Percentiles rank a stretch among this genome's conserved stretches.
Conservation (phyloP, 1,139 yeast species). For the Lodderomyces parapsilosis region DNA sequence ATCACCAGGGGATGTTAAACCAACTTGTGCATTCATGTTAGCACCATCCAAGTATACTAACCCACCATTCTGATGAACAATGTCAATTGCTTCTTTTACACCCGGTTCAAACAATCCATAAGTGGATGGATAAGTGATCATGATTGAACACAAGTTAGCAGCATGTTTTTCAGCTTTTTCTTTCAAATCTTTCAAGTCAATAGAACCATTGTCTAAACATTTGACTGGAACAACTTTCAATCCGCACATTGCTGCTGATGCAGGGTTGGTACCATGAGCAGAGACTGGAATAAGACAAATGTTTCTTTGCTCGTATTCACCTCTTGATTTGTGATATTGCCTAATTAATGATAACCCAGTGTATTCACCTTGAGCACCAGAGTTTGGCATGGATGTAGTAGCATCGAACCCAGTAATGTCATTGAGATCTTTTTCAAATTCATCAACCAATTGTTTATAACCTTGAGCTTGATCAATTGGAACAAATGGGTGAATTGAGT, state of each 20-base stretch:
- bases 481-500: slow-evolving; percentile 86
- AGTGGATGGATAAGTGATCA: slow-evolving; percentile 97
- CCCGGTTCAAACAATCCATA: slow-evolving; percentile 96
- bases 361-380: slow-evolving; percentile 98
- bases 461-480: slow-evolving; percentile 88
- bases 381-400: slow-evolving; percentile 91
- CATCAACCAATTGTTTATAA: slow-evolving; percentile 68
- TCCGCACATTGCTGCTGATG: slow-evolving; percentile 97
- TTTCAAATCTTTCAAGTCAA: slow-evolving; percentile 74
- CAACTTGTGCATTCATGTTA: slow-evolving; percentile 98
- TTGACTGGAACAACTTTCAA: slow-evolving; percentile 89
- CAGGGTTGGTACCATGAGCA: slow-evolving; percentile 98
- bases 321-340: slow-evolving; percentile 70
- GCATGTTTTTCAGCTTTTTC: slow-evolving; percentile 71
- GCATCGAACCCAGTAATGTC: slow-evolving; percentile 95
- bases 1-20: slow-evolving; percentile 95
- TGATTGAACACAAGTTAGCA: slow-evolving; percentile 76
- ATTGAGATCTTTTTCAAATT: slow-evolving; percentile 80
- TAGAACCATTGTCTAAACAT: slow-evolving; percentile 81
- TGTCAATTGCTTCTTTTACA: slow-evolving; percentile 76
- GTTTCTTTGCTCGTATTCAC: slow-evolving; percentile 68
- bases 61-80: slow-evolving; percentile 84
- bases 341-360: slow-evolving; percentile 88
- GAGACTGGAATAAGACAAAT: slow-evolving; percentile 93
- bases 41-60: slow-evolving; percentile 98